Conservation (phyloP, 176 grass and related monocot genomes). For the Cenchrus purpureus region DNA sequence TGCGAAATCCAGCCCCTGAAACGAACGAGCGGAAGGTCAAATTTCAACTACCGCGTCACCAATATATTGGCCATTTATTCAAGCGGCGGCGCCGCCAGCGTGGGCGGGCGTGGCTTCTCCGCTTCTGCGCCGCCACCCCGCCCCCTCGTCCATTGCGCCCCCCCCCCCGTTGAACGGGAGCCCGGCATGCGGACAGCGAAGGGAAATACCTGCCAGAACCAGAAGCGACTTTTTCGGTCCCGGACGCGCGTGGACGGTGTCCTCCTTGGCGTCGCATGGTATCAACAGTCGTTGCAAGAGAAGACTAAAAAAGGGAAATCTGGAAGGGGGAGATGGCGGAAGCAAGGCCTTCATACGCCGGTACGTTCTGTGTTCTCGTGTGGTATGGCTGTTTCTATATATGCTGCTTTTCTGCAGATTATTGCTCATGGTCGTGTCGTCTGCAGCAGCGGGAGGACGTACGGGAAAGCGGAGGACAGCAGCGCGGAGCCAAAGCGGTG, state of each 20-base stretch:
- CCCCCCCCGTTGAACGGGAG: neutral
- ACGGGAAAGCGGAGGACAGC: neutral
- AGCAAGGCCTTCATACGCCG: neutral
- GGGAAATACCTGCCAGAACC: neutral
- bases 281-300: neutral
- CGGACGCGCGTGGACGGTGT: neutral
- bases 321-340: neutral
- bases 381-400: neutral
- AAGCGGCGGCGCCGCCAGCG: neutral
- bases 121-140: neutral
- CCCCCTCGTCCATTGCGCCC: neutral
- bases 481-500: neutral
- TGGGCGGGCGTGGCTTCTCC: neutral
- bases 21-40: constrained; percentile 9
- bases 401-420: neutral
- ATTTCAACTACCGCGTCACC: neutral
- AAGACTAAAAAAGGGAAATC: neutral
- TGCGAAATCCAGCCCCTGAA: neutral
- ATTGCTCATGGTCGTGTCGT: neutral
- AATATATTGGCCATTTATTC: neutral
- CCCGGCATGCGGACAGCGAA: neutral
- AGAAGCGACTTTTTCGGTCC: neutral
- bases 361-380: neutral
- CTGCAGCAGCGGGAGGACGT: constrained; percentile 20
- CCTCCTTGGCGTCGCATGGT: neutral